These are phyloP conservation scores for Fusarium fujikuroi DNA, from an alignment of 2,329 filamentous ascomycete species.

Conservation along the genomic window DNA sequence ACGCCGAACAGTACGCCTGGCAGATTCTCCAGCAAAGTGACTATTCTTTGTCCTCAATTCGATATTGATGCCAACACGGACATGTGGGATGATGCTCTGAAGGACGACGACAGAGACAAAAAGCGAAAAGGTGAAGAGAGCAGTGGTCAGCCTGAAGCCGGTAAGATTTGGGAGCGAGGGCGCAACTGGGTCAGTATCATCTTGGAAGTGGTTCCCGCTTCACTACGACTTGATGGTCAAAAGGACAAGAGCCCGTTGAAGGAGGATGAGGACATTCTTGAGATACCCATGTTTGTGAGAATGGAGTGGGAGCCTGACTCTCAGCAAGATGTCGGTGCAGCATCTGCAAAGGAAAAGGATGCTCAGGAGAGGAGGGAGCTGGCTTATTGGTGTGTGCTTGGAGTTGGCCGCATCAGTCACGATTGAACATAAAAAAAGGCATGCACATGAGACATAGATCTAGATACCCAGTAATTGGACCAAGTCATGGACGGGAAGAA, in stretches of 20 bases:
- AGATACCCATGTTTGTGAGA: slow-evolving; percentile 94
- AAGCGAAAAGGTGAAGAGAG: slow-evolving; percentile 55
- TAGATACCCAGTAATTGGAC: slow-evolving; percentile 56
- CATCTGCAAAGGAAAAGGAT: slow-evolving; percentile 64
- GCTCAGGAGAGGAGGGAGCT: slow-evolving; percentile 84
- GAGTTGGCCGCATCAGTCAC: slow-evolving; percentile 80
- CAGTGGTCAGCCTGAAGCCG: slow-evolving; percentile 75
- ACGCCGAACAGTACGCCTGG: slow-evolving; percentile 84
- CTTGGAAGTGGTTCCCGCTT: slow-evolving; percentile 83
- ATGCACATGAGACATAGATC: slow-evolving; percentile 39
- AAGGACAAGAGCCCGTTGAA: slow-evolving; percentile 60
- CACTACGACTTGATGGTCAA: slow-evolving; percentile 54
- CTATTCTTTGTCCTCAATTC: slow-evolving; percentile 93
- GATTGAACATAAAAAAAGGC: slow-evolving; percentile 45
- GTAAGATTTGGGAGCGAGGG: slow-evolving; percentile 95
- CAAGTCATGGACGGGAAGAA: slow-evolving; percentile 44
- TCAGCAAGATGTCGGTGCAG: slow-evolving; percentile 70
- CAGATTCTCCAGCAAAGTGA: slow-evolving; percentile 81
- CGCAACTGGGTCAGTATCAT: slow-evolving; percentile 96
- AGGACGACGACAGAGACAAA: slow-evolving; percentile 58
- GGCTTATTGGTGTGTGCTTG: slow-evolving; percentile 95
- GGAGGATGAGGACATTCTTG: slow-evolving; percentile 74
- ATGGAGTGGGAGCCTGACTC: slow-evolving; percentile 87
- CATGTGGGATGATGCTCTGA: slow-evolving; percentile 87
- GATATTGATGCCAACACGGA: slow-evolving; percentile 93